Percentiles rank a stretch among this genome's conserved stretches.
phyloP scores from a whole-genome alignment of 1,284 basidiomycete genomes.

The Sanghuangporus baumii region DNA sequence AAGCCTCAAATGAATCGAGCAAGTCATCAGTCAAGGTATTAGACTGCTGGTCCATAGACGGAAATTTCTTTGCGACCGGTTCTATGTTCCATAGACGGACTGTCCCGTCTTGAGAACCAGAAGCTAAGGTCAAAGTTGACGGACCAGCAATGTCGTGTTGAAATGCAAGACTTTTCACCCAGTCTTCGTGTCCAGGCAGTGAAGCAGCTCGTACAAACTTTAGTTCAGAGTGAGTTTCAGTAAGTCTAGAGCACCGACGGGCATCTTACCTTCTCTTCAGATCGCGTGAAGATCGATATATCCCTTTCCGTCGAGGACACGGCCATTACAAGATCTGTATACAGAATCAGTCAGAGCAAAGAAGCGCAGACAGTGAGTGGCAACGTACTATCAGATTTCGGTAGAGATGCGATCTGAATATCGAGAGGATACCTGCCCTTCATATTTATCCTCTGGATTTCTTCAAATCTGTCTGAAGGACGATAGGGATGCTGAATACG shows the following conservation, averaged over 20 bases:
- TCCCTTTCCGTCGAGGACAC: conserved; percentile 72
- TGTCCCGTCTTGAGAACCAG: conserved; percentile 89
- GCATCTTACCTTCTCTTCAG: conserved; percentile 44
- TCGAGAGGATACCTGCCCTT: conserved; percentile 74
- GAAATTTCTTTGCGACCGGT: conserved; percentile 27
- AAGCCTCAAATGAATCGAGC: conserved; percentile 83
- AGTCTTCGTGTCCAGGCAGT: conserved; percentile 90
- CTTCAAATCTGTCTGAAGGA: conserved; percentile 36
- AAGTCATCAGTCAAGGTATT: conserved; percentile 57
- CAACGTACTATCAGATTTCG: conserved; percentile 55
- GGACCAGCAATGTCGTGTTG: conserved; percentile 29
- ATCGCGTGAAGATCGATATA: conserved; percentile 71
- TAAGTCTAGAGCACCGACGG: background rate
- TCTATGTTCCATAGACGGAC: conserved; percentile 86
- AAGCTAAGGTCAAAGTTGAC: conserved; percentile 62
- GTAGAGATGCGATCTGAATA: conserved; percentile 58
- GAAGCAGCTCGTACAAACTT: conserved; percentile 57
- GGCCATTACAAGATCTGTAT: conserved; percentile 65
- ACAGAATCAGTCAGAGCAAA: background rate
- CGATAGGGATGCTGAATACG: background rate
- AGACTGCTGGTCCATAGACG: conserved; percentile 17
- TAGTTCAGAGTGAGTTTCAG: conserved; percentile 6
- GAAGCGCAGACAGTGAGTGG: background rate
- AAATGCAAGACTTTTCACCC: conserved; percentile 81
- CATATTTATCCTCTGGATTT: conserved; percentile 58